Evolutionary conservation across 495 filamentous ascomycete species (phyloP), one percentile per base, ranked within the genome.

Genomic region (Penicillium argentinense): DNA sequence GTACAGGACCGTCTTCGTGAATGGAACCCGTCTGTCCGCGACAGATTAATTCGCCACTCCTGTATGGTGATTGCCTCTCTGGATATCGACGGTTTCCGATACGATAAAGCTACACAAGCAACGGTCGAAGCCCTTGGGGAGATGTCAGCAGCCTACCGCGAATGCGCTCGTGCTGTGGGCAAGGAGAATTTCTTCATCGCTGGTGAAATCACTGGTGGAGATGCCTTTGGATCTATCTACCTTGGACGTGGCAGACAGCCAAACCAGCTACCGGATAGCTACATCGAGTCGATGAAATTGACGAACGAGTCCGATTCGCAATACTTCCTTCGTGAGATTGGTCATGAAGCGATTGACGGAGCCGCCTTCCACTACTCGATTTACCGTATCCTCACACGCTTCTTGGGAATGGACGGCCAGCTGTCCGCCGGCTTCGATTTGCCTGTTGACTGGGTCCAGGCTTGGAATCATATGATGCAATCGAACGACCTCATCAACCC

Each of bases 1-100:
- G 85, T 88, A 12, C 85, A 89, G 58, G 85, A 89, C 63, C 83
- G 85, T 52, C 74, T 89, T 3, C 80, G 85, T 39, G 85, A 87
- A 54, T 89, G 85, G 85, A 47, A 74, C 7, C 79, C 82, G 1
- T 62, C 66, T 12, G 85, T 88, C 1, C 62, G 72, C 8, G 67
- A 76, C 18, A 78, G 79, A 39, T 57, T 89, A 29, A 74, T 78
- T 45, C 76, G 68, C 24, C 85, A 87, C 41, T 84, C 83, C 5
- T 88, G 84, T 57, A 79, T 86, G 62, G 61, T 79, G 1, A 82
- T 88, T 32, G 57, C 63, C 6, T 76, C 73, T 45, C 62, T 87
- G 19, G 83, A 87, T 60, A 77, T 87, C 26, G 83, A 87, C 50
- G 83, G 81, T 7, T 87, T 77, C 61, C 82, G 83, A 24, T 81